A percentile compares a stretch with the other conserved stretches of the same genome.
phyloP scores from a whole-genome alignment of 768 basidiomycete genomes.

The Baorangia bicolor region DNA sequence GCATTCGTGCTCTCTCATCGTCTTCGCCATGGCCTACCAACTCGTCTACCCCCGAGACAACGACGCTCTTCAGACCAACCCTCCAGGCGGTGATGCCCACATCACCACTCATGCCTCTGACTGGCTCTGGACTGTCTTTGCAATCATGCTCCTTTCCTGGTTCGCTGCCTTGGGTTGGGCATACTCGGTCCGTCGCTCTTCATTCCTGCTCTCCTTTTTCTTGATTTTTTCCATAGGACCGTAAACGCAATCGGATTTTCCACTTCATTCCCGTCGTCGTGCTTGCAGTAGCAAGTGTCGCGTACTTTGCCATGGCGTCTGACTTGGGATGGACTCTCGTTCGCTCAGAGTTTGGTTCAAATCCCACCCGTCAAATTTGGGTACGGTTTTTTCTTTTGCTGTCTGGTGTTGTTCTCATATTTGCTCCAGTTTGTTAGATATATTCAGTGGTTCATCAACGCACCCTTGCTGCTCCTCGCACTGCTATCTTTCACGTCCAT shows the following conservation, averaged over 20 bases:
- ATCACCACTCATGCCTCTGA: conserved; percentile 47
- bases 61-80: conserved; percentile 35
- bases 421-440: conserved; percentile 47
- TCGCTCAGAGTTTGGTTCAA: conserved; percentile 33
- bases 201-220: background rate
- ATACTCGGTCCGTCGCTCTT: conserved; percentile 23
- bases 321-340: conserved; percentile 51
- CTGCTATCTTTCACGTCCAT: conserved; percentile 47
- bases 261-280: conserved; percentile 50
- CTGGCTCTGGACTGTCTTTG: conserved; percentile 57
- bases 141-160: conserved; percentile 46
- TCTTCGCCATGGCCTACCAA: conserved; percentile 21
- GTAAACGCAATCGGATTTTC: conserved; percentile 44
- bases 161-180: conserved; percentile 38
- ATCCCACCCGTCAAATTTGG: conserved; percentile 41
- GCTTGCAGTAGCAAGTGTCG: conserved; percentile 43
- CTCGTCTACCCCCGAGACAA: conserved; percentile 19
- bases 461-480: conserved; percentile 48
- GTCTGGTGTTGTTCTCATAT: background rate
- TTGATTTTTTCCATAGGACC: conserved; percentile 22
- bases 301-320: conserved; percentile 57
- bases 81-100: conserved; percentile 36
- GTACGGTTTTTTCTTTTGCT: conserved; percentile 27
- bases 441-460: conserved; percentile 57
- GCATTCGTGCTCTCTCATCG: background rate